Evolutionary conservation across 306 rosid species (phyloP).

Genomic region (Delonix regia): DNA sequence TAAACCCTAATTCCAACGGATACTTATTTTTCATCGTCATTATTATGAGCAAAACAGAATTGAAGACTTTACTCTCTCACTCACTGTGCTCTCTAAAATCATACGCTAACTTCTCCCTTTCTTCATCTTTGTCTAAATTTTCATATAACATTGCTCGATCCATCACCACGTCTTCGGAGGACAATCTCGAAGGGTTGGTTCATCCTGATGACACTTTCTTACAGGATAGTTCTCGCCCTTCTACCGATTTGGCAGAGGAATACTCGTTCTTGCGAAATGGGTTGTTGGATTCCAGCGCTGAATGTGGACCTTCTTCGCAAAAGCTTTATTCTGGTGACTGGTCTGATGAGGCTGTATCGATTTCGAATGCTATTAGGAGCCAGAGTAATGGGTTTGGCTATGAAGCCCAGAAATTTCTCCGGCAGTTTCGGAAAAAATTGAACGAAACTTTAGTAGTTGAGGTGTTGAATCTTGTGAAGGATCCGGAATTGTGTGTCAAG

Average conservation of each 20-base stretch:
- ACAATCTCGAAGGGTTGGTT: conserved; percentile 60
- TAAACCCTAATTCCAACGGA: conserved; percentile 38
- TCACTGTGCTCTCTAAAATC: conserved; percentile 42
- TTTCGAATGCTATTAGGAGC: conserved; percentile 46
- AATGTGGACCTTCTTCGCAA: conserved; percentile 29
- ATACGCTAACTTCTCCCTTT: not conserved
- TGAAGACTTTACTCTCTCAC: conserved; percentile 40
- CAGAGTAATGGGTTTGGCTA: conserved; percentile 45
- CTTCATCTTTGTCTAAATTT: not conserved
- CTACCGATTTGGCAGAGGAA: conserved; percentile 46
- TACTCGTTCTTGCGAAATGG: conserved; percentile 57
- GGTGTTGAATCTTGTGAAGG: conserved; percentile 50
- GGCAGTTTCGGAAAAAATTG: conserved; percentile 65
- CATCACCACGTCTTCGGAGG: conserved; percentile 35
- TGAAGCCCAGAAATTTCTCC: conserved; percentile 52
- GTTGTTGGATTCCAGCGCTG: conserved; percentile 44
- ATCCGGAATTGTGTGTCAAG: conserved; percentile 57
- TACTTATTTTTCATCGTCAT: not conserved
- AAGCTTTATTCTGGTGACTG: conserved; percentile 26
- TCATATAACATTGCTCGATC: conserved; percentile 17
- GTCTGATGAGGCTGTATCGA: conserved; percentile 49
- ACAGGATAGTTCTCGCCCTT: conserved; percentile 31
- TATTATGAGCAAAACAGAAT: conserved; percentile 54
- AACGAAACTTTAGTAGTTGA: conserved; percentile 55
- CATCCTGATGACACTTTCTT: conserved; percentile 43